Evolutionary conservation across 163 green algal species (phyloP).

Genomic region (Chloromonas sp.): DNA sequence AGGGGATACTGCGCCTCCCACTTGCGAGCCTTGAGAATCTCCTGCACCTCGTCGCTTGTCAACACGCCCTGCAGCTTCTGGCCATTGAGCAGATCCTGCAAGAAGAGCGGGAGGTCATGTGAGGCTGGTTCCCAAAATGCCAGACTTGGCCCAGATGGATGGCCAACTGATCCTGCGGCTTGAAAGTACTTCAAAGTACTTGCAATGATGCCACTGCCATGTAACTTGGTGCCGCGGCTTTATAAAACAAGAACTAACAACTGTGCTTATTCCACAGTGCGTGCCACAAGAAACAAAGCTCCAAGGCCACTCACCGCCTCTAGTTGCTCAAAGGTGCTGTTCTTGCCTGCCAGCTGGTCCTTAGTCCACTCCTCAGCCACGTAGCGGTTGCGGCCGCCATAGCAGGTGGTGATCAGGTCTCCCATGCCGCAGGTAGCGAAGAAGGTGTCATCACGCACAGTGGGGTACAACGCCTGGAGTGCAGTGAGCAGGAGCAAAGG

Average conservation of each 20-base stretch:
- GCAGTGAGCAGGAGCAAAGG: neutral
- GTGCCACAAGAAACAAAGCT: too few relatives aligned
- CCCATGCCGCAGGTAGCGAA: slow-evolving; percentile 61
- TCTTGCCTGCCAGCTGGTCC: neutral
- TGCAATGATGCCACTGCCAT: too few relatives aligned
- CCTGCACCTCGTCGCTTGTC: slow-evolving; percentile 71
- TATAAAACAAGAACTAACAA: too few relatives aligned
- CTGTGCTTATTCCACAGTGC: too few relatives aligned
- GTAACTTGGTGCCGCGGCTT: too few relatives aligned
- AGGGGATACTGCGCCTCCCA: slow-evolving; percentile 45
- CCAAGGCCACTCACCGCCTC: neutral
- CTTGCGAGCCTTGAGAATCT: slow-evolving; percentile 24
- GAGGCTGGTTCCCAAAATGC: too few relatives aligned
- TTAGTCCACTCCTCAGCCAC: neutral
- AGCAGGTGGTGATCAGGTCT: slow-evolving; percentile 76
- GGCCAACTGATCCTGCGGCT: too few relatives aligned
- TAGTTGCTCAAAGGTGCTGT: neutral
- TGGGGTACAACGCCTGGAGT: slow-evolving; percentile 6
- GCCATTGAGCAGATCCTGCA: slow-evolving; percentile 54
- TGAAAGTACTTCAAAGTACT: too few relatives aligned
- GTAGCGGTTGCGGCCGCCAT: slow-evolving; percentile 34
- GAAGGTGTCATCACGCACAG: slow-evolving; percentile 62
- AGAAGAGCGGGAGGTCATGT: neutral
- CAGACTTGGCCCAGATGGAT: too few relatives aligned
- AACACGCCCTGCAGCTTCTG: slow-evolving; percentile 83